These are phyloP conservation scores for Fusarium sp. DNA, from an alignment of 2,329 filamentous ascomycete species.

Conservation along the genomic window DNA sequence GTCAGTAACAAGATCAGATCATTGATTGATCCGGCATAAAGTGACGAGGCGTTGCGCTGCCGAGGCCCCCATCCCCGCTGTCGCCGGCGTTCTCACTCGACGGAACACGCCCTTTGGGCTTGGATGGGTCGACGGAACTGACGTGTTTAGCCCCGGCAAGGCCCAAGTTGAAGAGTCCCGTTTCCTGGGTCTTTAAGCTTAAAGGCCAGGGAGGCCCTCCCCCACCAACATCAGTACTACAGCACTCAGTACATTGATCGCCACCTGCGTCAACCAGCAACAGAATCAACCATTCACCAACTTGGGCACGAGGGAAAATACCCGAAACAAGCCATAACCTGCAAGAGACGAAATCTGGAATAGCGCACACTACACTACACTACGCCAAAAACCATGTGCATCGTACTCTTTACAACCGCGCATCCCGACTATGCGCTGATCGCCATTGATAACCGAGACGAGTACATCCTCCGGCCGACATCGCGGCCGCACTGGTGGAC, in stretches of 20 bases:
- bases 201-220: conserved; percentile 34
- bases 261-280: conserved; percentile 32
- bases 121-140: conserved; percentile 15
- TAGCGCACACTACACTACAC: neutral
- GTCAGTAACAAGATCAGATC: conserved; percentile 41
- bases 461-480: conserved; percentile 76
- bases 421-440: conserved; percentile 84
- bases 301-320: neutral
- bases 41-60: conserved; percentile 29
- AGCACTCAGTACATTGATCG: conserved; percentile 4
- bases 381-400: conserved; percentile 73
- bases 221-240: conserved; percentile 4
- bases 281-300: conserved; percentile 19
- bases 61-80: conserved; percentile 31
- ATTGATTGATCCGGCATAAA: conserved; percentile 26
- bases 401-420: conserved; percentile 81
- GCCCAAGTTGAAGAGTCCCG: conserved; percentile 1
- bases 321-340: conserved; percentile 11
- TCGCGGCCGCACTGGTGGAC: conserved; percentile 77
- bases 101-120: conserved; percentile 23
- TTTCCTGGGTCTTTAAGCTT: conserved; percentile 38
- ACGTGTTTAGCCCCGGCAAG: conserved; percentile 16
- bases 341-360: neutral
- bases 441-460: conserved; percentile 84
- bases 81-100: conserved; percentile 16